Conservation (phyloP, 768 basidiomycete species). For the Leccinum pellstonianum region DNA sequence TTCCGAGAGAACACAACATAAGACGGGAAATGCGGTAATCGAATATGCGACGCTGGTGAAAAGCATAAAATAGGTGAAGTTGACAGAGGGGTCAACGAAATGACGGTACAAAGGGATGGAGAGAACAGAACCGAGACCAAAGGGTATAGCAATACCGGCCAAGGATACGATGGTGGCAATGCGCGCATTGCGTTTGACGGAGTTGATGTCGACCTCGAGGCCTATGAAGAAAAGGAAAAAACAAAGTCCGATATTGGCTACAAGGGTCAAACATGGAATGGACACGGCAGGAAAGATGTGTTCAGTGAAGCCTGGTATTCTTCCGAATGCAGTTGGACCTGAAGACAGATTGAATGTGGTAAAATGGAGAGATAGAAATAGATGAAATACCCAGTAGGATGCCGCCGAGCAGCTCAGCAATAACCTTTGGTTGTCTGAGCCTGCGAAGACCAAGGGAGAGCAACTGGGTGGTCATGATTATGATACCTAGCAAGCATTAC, state of each 20-base stretch:
- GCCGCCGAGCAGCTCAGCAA: constrained; percentile 83
- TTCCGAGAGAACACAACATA: constrained; percentile 86
- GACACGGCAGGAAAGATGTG: constrained; percentile 79
- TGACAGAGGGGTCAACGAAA: constrained; percentile 65
- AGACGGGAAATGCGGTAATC: constrained; percentile 83
- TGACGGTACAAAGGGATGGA: constrained; percentile 49
- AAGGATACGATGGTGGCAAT: constrained; percentile 68
- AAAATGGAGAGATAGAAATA: constrained; percentile 32
- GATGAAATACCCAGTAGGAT: constrained; percentile 65
- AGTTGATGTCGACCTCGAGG: constrained; percentile 77
- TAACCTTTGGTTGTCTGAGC: constrained; percentile 82
- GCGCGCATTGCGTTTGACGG: constrained; percentile 77
- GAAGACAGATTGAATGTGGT: neutral
- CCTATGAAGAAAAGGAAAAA: constrained; percentile 93
- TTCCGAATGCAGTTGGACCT: constrained; percentile 62
- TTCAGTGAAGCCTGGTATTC: constrained; percentile 85
- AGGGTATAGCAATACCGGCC: constrained; percentile 85
- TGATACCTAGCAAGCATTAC: constrained; percentile 54
- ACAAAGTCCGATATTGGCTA: constrained; percentile 85
- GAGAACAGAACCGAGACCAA: constrained; percentile 76
- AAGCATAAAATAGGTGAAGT: constrained; percentile 90
- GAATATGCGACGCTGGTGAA: constrained; percentile 92
- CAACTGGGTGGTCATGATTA: constrained; percentile 77
- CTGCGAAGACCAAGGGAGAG: constrained; percentile 68
- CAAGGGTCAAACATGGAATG: constrained; percentile 75